A percentile compares a stretch with the other conserved stretches of the same genome.
Conservation (phyloP, 257 asterid species). For the Voacanga thouarsii region DNA sequence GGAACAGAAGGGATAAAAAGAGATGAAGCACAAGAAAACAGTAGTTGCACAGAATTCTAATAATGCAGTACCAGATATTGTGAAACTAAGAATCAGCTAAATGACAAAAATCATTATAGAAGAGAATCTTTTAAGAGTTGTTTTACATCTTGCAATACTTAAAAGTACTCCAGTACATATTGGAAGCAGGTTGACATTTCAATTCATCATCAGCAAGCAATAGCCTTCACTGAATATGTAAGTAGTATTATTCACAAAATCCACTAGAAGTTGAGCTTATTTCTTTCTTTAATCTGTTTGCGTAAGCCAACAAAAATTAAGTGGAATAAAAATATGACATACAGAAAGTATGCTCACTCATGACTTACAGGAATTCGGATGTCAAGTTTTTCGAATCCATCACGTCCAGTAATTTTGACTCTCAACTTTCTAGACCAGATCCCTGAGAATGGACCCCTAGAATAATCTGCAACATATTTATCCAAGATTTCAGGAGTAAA, state of each 20-base stretch:
- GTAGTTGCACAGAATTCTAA: not conserved
- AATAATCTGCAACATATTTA: slow-evolving; percentile 38
- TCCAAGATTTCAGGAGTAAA: slow-evolving; percentile 68
- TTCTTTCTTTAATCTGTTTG: not conserved
- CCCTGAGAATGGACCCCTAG: slow-evolving; percentile 45
- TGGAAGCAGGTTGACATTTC: not conserved
- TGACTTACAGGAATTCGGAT: slow-evolving; percentile 82
- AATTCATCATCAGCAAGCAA: not conserved
- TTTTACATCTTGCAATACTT: not conserved
- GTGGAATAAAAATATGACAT: not conserved
- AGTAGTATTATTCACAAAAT: not conserved
- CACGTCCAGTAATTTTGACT: slow-evolving; percentile 81
- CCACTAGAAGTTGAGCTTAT: not conserved
- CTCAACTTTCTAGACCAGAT: slow-evolving; percentile 79
- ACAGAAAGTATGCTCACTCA: not conserved
- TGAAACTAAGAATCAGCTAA: not conserved
- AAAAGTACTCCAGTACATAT: not conserved
- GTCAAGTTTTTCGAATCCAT: slow-evolving; percentile 86
- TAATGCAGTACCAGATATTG: not conserved
- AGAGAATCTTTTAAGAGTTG: not conserved
- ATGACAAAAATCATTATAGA: not conserved
- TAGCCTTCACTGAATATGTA: not conserved
- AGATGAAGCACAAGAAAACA: not conserved
- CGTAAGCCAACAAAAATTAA: not conserved
- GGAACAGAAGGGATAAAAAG: not conserved